Base-by-base conservation (phyloP, 352 stramenopile species). In the Phytopythium boreale region DNA sequence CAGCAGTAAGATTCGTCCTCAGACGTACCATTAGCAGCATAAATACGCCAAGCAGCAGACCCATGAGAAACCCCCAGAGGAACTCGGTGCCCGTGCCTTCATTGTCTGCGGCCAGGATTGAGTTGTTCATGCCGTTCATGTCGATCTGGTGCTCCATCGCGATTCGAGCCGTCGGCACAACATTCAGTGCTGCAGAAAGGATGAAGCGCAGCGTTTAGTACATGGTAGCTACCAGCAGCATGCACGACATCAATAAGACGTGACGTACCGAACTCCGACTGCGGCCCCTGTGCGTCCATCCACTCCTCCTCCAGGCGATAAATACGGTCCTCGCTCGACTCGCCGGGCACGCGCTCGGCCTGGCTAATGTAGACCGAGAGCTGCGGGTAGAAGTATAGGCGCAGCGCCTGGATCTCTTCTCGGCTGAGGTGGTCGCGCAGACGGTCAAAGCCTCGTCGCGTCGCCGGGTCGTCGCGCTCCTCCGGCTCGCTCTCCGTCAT, bases 31-130 rank as follows among this genome's bases (percentile, higher is more conserved):
- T 92, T 24, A 96, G 68, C 60, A 96, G 76, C 87, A 96, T 96
- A 79, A 96, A 96, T 72, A 96, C 87, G 60, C 87, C 87, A 44
- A 96, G 74, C 44, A 96, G 67, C 26, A 96, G 72, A 14, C 87
- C 87, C 87, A 96, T 96, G 44, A 93, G 74, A 64, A 96, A 91
- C 15, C 87, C 87, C 87, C 87, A 96, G 11, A 96, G 68, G 70
- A 96, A 94, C 71, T 96, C 87, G 15, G 87, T 93, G 44, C 84
- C 82, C 12, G 87, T 96, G 62, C 87, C 87, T 90, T 96, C 87
- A 51, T 96, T 96, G 61, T 96, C 87, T 29, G 82, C 84, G 47
- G 81, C 82, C 63, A 95, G 63, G 57, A 94, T 91, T 22, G 87
- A 92, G 55, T 80, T 87, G 73, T 87, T 89, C 74, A 94, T 84